These are phyloP conservation scores for Colletotrichum horii DNA, from an alignment of 2,329 filamentous ascomycete genomes.

Conservation along the genomic window DNA sequence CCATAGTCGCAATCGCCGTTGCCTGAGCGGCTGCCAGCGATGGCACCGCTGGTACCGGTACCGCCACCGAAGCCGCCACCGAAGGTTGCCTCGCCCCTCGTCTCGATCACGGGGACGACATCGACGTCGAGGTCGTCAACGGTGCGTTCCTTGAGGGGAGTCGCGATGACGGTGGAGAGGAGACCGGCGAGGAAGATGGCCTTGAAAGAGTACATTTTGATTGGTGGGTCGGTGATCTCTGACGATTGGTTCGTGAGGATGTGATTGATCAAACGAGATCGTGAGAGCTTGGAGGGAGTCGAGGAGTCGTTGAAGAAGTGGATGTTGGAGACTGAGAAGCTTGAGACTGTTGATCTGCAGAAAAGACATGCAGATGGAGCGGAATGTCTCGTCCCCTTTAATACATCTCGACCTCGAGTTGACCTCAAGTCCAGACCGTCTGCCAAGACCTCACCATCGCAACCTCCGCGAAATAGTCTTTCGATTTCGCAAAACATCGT, in stretches of 20 bases:
- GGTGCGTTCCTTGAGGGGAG: not conserved
- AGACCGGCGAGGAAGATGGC: not conserved
- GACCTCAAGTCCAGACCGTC: not conserved
- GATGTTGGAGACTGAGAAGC: not conserved
- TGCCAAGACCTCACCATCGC: not conserved
- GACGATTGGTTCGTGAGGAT: not conserved
- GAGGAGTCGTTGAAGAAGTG: not conserved
- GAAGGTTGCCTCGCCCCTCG: not conserved
- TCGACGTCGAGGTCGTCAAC: not conserved
- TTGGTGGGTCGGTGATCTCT: not conserved
- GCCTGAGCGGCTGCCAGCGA: not conserved
- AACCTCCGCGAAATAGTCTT: not conserved
- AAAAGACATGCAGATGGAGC: fast-evolving
- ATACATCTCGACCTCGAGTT: not conserved
- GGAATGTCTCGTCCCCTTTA: not conserved
- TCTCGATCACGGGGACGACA: not conserved
- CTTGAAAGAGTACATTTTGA: conserved; percentile 7
- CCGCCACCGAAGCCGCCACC: not conserved
- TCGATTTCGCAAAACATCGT: not conserved
- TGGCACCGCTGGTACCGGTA: not conserved
- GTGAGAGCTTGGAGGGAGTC: not conserved
- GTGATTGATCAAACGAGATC: not conserved
- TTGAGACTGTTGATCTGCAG: not conserved
- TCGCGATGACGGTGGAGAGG: not conserved
- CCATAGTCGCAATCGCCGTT: not conserved